Conservation (phyloP, 768 basidiomycete species). For the Neoboletus subvelutipes region DNA sequence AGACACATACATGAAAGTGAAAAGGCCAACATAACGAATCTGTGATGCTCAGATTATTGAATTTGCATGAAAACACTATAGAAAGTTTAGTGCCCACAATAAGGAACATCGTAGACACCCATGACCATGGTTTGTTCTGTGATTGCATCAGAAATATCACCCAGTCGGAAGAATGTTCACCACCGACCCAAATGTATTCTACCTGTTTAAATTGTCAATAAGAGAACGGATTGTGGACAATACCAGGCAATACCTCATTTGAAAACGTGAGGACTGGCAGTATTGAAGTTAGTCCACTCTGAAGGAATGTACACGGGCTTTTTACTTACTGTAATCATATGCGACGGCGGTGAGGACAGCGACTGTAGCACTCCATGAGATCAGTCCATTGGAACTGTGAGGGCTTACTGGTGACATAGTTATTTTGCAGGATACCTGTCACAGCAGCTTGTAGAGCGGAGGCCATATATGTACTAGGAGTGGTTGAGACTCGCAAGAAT, state of each 20-base stretch:
- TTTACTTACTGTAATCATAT: not conserved
- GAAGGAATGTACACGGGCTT: not conserved
- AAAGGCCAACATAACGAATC: not conserved
- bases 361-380: not conserved
- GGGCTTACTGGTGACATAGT: not conserved
- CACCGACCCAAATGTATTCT: not conserved
- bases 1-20: not conserved
- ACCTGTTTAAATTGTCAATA: not conserved
- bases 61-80: not conserved
- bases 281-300: not conserved
- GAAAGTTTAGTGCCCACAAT: not conserved
- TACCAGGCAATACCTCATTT: not conserved
- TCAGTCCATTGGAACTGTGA: not conserved
- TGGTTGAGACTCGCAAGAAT: not conserved
- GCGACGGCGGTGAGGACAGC: not conserved
- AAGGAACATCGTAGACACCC: not conserved
- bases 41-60: too few species aligned
- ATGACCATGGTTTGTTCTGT: not conserved
- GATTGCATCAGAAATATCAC: not conserved
- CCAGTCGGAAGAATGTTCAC: not conserved
- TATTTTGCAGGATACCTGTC: not conserved
- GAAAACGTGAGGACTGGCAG: not conserved
- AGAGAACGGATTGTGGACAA: not conserved
- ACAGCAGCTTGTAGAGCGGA: not conserved
- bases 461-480: not conserved